phyloP scores from a whole-genome alignment of 176 grass and related monocot genomes.

The Rhynchospora breviuscula region DNA sequence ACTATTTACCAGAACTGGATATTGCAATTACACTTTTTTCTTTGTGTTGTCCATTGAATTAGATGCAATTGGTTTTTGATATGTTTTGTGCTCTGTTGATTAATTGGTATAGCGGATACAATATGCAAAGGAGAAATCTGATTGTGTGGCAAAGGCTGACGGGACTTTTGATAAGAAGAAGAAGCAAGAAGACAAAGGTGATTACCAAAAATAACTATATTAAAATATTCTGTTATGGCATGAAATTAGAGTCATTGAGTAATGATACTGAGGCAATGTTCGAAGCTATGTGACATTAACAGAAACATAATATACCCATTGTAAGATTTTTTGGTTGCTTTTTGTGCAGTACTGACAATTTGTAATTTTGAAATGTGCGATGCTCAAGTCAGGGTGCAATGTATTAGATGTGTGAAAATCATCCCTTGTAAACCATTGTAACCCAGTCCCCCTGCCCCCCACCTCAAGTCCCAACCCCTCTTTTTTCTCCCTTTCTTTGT shows the following conservation, averaged over 20 bases:
- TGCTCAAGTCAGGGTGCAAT: not conserved
- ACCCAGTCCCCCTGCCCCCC: no score
- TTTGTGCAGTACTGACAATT: not conserved
- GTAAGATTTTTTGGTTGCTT: not conserved
- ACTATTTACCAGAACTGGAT: not conserved
- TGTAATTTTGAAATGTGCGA: not conserved
- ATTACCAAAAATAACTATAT: not conserved
- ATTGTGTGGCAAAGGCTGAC: constrained; percentile 85
- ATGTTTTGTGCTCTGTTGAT: not conserved
- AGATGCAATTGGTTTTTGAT: not conserved
- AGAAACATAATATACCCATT: not conserved
- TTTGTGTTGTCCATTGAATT: not conserved
- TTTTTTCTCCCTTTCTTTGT: not conserved
- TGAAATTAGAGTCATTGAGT: not conserved
- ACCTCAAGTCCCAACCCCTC: no score
- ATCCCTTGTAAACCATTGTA: not conserved
- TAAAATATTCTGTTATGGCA: not conserved
- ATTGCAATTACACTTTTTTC: not conserved
- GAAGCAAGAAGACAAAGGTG: constrained; percentile 98
- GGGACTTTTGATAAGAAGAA: constrained; percentile 93
- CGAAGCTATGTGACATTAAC: not conserved
- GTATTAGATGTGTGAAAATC: not conserved
- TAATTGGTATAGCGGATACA: constrained; percentile 54
- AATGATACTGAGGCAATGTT: not conserved
- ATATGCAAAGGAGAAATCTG: constrained; percentile 90